Evolutionary conservation across 345 rosid species (phyloP).

Genomic region (Citrus sp.): DNA sequence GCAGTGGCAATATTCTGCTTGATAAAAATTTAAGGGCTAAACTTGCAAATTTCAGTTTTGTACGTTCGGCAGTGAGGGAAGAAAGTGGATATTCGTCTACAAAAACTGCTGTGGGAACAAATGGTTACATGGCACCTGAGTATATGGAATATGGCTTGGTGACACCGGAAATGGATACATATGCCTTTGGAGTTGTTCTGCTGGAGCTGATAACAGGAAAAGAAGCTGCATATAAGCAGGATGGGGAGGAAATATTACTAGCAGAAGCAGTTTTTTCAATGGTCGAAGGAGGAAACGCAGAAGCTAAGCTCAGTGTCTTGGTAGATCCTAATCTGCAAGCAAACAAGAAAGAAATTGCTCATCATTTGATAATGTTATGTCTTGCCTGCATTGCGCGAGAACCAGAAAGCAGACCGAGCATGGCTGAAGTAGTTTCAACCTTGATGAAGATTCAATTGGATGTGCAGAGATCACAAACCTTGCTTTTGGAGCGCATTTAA

Average conservation of each 20-base stretch:
- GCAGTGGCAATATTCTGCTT: constrained; percentile 36
- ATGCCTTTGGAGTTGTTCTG: constrained; percentile 47
- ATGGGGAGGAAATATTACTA: constrained; percentile 21
- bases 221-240: constrained; percentile 26
- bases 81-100: constrained; percentile 18
- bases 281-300: constrained; percentile 19
- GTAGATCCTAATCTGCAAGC: constrained; percentile 31
- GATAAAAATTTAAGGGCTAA: constrained; percentile 35
- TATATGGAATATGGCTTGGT: constrained; percentile 35
- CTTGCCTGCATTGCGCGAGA: constrained; percentile 29
- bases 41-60: constrained; percentile 38
- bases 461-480: constrained; percentile 17
- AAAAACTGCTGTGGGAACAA: constrained; percentile 25
- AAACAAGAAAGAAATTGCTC: constrained; percentile 16
- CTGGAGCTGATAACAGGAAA: constrained; percentile 42
- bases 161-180: constrained; percentile 36
- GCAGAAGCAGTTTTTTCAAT: constrained; percentile 19
- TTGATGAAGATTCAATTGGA: constrained; percentile 33
- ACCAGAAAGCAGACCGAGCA: constrained; percentile 32
- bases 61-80: constrained; percentile 28
- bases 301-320: constrained; percentile 10
- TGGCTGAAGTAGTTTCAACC: constrained; percentile 37
- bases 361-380: constrained; percentile 24
- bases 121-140: constrained; percentile 47
- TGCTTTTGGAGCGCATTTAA: neutral